Conservation (phyloP, 2,329 filamentous ascomycete genomes). For the Chrysoporthe cubensis region DNA sequence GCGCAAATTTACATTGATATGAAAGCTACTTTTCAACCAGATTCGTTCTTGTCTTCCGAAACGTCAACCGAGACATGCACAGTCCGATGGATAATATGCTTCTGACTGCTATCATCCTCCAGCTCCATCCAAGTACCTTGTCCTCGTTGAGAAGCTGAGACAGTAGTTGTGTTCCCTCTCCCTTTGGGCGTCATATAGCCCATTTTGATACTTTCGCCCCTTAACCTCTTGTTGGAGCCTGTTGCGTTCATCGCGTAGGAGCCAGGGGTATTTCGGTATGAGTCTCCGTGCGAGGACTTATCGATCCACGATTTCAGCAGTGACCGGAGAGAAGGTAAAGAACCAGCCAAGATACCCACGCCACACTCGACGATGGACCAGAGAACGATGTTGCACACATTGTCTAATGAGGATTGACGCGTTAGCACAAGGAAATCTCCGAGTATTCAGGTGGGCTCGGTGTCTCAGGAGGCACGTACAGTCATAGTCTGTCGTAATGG, state of each 20-base stretch:
- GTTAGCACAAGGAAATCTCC: background rate
- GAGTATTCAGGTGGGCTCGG: background rate
- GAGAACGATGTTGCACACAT: conserved; percentile 16
- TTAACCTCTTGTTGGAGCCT: background rate
- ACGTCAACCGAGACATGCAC: conserved; percentile 17
- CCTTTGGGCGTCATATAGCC: conserved; percentile 9
- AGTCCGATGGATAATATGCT: conserved; percentile 17
- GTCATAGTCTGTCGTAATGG: conserved; percentile 6
- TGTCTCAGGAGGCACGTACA: background rate
- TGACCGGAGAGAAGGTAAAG: conserved; percentile 18
- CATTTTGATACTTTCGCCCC: conserved; percentile 15
- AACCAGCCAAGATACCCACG: conserved; percentile 18
- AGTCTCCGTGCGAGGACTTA: conserved; percentile 8
- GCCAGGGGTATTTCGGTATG: conserved; percentile 1
- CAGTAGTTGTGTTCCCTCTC: conserved; percentile 9
- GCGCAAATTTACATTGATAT: too few relatives aligned
- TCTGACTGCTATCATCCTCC: conserved; percentile 14
- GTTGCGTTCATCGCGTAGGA: background rate
- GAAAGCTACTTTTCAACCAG: background rate
- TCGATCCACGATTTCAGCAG: conserved; percentile 21
- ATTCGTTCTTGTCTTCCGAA: conserved; percentile 4
- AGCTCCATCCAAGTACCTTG: conserved; percentile 15
- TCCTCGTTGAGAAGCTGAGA: conserved; percentile 6
- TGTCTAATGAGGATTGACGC: background rate
- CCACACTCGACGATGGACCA: conserved; percentile 22